phyloP scores from a whole-genome alignment of 2,329 filamentous ascomycete genomes.

The Neoarthrinium moseri region DNA sequence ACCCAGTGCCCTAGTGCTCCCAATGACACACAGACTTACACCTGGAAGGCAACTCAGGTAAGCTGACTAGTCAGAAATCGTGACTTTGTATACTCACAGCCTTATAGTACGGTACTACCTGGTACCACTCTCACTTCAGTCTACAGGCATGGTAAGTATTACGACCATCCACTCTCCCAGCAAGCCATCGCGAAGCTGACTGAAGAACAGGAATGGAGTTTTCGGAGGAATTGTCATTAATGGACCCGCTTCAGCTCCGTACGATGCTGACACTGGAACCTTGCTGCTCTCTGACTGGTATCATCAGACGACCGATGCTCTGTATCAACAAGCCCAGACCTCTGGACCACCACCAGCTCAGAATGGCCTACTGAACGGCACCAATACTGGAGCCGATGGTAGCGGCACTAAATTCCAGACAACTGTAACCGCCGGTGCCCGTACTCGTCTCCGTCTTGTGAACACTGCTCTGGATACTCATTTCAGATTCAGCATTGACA shows the following conservation, averaged over 20 bases:
- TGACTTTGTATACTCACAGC: too few relatives aligned
- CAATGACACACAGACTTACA: constrained; percentile 53
- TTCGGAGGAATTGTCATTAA: constrained; percentile 62
- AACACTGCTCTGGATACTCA: constrained; percentile 37
- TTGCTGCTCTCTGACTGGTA: constrained; percentile 61
- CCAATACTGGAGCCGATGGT: constrained; percentile 31
- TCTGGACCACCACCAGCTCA: constrained; percentile 35
- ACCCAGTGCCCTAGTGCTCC: constrained; percentile 52
- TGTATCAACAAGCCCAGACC: constrained; percentile 27
- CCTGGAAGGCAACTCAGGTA: constrained; percentile 46
- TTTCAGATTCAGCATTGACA: constrained; percentile 47
- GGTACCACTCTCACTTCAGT: constrained; percentile 62
- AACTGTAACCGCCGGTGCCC: constrained; percentile 37
- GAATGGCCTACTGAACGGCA: constrained; percentile 38
- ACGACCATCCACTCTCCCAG: too few relatives aligned
- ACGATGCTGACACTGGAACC: constrained; percentile 62
- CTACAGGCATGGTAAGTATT: constrained; percentile 34
- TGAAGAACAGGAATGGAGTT: constrained; percentile 45
- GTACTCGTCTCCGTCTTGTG: constrained; percentile 44
- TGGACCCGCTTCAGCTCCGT: constrained; percentile 56
- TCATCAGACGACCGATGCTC: constrained; percentile 40
- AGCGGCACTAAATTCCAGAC: constrained; percentile 33
- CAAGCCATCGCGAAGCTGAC: neutral
- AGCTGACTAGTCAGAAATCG: too few relatives aligned
- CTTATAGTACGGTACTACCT: constrained; percentile 48